Conservation (phyloP, 495 filamentous ascomycete genomes). For the Elaphomyces granulatus region DNA sequence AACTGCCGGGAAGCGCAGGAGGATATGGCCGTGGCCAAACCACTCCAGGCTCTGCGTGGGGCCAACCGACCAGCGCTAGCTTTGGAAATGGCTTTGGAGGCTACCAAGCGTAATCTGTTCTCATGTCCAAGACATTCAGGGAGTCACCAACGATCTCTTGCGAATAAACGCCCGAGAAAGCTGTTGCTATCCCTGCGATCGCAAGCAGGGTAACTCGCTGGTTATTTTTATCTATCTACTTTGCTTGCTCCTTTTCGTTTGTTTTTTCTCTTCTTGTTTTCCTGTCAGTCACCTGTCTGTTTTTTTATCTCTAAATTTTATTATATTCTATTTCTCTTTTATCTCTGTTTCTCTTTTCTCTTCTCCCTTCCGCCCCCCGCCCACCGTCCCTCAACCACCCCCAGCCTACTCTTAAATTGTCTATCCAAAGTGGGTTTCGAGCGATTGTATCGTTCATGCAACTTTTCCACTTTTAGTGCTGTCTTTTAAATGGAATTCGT, state of each 20-base stretch:
- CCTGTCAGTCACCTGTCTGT: too few species aligned
- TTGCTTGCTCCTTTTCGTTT: too few species aligned
- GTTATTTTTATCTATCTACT: slow-evolving; percentile 4
- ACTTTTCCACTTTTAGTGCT: slow-evolving; percentile 25
- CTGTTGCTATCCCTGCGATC: too few species aligned
- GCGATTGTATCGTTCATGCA: slow-evolving; percentile 15
- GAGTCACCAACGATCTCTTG: slow-evolving; percentile 1
- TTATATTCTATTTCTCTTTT: too few species aligned
- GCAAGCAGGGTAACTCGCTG: slow-evolving; percentile 1
- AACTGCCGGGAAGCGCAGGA: slow-evolving; percentile 56
- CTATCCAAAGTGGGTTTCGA: slow-evolving; percentile 24
- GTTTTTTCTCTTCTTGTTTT: too few species aligned
- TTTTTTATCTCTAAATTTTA: too few species aligned
- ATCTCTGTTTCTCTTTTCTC: too few species aligned
- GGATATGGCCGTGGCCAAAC: slow-evolving; percentile 75
- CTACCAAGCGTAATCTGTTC: slow-evolving; percentile 34
- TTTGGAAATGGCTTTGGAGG: slow-evolving; percentile 39
- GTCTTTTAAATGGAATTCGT: slow-evolving; percentile 35
- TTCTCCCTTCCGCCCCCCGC: neutral
- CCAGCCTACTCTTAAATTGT: slow-evolving; percentile 15
- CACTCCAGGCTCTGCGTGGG: slow-evolving; percentile 60
- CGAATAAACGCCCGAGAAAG: too few species aligned
- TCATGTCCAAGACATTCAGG: slow-evolving; percentile 1
- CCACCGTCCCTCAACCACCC: slow-evolving; percentile 4
- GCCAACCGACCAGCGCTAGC: slow-evolving; percentile 38